A percentile compares a stretch with the other conserved stretches of the same genome.
These are phyloP conservation scores for Scenedesmus sp. DNA, from an alignment of 163 green algal genomes.

Conservation along the genomic window DNA sequence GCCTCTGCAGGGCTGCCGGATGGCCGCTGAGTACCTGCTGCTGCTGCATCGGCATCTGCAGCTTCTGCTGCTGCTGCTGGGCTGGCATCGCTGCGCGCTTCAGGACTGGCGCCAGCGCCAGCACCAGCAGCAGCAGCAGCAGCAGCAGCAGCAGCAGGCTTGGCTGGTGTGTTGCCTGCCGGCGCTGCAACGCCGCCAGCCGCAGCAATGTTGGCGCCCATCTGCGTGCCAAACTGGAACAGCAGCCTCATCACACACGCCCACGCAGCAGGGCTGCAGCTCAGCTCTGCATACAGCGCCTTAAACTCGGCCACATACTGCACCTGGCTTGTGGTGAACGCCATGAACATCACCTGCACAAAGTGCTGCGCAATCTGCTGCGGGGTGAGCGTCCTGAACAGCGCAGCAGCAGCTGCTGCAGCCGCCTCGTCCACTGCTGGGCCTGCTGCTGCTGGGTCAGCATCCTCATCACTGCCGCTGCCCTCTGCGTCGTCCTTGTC, in stretches of 20 bases:
- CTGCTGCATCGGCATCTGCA: background rate
- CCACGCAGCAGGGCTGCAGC: background rate
- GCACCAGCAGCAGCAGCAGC: background rate
- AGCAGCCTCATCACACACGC: slow-evolving; percentile 28
- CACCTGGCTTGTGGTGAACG: slow-evolving; percentile 25
- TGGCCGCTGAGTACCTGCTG: background rate
- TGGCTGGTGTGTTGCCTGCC: background rate
- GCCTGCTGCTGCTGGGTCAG: slow-evolving; percentile 2
- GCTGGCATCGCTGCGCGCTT: too few relatives aligned
- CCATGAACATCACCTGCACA: slow-evolving; percentile 31
- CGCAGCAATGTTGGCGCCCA: slow-evolving; percentile 39
- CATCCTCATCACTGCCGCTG: background rate
- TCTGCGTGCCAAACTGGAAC: slow-evolving; percentile 48
- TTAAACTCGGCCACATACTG: slow-evolving; percentile 31
- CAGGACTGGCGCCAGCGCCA: background rate
- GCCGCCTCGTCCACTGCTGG: background rate
- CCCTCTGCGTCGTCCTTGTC: slow-evolving; percentile 7
- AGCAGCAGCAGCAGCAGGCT: background rate
- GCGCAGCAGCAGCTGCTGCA: background rate
- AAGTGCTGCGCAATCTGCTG: slow-evolving; percentile 29
- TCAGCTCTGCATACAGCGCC: slow-evolving; percentile 1
- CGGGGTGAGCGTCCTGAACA: background rate
- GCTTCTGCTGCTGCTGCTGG: slow-evolving; percentile 2
- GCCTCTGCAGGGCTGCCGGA: background rate
- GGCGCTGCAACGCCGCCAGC: slow-evolving; percentile 19